Evolutionary conservation across 768 basidiomycete genomes (phyloP).

Genomic region (Hypholoma fasciculare): DNA sequence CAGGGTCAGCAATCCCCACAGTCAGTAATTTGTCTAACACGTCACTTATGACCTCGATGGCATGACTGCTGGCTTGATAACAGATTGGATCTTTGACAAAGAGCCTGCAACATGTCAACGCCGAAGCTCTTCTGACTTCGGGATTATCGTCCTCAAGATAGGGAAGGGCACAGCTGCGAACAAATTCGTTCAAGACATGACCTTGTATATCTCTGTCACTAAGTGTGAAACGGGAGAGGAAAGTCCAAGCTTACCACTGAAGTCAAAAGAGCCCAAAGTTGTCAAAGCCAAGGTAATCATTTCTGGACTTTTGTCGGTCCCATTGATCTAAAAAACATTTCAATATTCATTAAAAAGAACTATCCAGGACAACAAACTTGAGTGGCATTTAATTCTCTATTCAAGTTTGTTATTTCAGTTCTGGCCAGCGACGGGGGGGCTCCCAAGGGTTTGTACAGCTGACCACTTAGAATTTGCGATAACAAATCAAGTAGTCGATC

Average conservation of each 20-base stretch:
- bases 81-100: constrained; percentile 96
- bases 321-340: constrained; percentile 32
- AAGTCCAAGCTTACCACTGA: constrained; percentile 61
- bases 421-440: constrained; percentile 68
- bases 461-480: constrained; percentile 78
- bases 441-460: constrained; percentile 85
- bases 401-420: constrained; percentile 47
- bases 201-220: constrained; percentile 43
- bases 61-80: constrained; percentile 93
- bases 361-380: constrained; percentile 33
- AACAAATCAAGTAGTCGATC: constrained; percentile 89
- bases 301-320: constrained; percentile 65
- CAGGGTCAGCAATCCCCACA: constrained; percentile 95
- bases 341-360: background rate
- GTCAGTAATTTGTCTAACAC: constrained; percentile 96
- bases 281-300: constrained; percentile 79
- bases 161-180: constrained; percentile 86
- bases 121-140: constrained; percentile 87
- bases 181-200: constrained; percentile 94
- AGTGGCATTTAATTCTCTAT: constrained; percentile 50
- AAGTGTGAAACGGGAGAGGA: background rate
- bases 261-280: constrained; percentile 91
- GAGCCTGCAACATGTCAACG: constrained; percentile 86
- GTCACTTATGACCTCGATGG: constrained; percentile 96
- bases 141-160: constrained; percentile 92